Evolutionary conservation across 768 basidiomycete genomes (phyloP).

Genomic region (Termitomyces sp.): DNA sequence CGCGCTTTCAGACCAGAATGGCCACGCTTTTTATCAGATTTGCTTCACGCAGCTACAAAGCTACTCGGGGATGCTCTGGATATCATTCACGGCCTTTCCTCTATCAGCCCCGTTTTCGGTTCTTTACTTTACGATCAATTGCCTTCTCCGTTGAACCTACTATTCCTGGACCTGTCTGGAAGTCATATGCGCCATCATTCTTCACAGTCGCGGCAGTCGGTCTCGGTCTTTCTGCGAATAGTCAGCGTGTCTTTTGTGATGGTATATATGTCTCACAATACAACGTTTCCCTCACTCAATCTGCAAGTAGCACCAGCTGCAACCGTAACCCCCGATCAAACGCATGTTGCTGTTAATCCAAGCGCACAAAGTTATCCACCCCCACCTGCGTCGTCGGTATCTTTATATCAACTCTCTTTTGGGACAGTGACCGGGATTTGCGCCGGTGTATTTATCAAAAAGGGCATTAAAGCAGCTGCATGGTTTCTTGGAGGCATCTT

Average conservation of each 20-base stretch:
- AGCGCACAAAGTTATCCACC: conserved; percentile 29
- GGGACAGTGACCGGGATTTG: conserved; percentile 87
- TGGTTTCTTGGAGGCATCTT: conserved; percentile 89
- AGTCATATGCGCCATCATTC: conserved; percentile 9
- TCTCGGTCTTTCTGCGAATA: conserved; percentile 35
- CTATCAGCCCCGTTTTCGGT: conserved; percentile 6
- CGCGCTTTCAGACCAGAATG: background rate
- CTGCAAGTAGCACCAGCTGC: background rate
- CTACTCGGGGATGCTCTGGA: background rate
- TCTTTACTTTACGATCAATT: background rate
- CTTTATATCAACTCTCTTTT: conserved; percentile 76
- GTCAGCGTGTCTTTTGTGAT: conserved; percentile 44
- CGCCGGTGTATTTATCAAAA: conserved; percentile 91
- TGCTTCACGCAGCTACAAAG: conserved; percentile 2
- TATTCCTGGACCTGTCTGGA: background rate
- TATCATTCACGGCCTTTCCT: conserved; percentile 1
- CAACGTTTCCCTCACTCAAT: conserved; percentile 3
- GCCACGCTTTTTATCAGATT: conserved; percentile 1
- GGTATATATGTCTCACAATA: conserved; percentile 21
- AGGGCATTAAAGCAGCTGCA: conserved; percentile 80
- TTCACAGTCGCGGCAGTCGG: conserved; percentile 34
- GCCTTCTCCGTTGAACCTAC: background rate
- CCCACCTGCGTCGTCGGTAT: conserved; percentile 70
- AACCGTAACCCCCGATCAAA: conserved; percentile 4
- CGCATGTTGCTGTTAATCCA: background rate